Base-by-base conservation (phyloP, 257 asterid genomes). In the Penstemon newberryi region DNA sequence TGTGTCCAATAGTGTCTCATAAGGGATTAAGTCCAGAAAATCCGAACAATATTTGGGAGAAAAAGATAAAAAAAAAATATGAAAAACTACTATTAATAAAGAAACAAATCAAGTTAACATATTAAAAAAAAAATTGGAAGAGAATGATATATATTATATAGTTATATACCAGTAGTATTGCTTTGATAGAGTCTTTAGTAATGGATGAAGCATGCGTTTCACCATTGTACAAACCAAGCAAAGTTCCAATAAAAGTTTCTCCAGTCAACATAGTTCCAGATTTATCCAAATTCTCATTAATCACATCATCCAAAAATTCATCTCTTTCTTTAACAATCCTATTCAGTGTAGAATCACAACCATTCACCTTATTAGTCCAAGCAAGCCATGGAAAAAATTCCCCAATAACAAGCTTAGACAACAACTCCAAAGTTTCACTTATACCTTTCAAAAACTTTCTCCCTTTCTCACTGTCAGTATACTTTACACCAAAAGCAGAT, bases 361-460 rank as follows among this genome's bases (percentile, higher is more conserved):
- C 80, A 3, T 25, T 70, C 19, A 74, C 8, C n/a, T 68, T 6
- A 45, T 70, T 61, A 10, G 75, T 63, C 78, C 83, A 79, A 25
- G 73, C 11, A 33, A 79, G 77, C 77, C 75, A 70, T 0, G 83
- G 80, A 6, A 79, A 6, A 25, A 46, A 75, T 1, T 75, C 80
- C 0, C 75, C 83, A 5, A 75, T 0, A 2, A 57, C 37, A 52
- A 73, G 10, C 3, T 50, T 70, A 0, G 10, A n/a, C 40, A 74
- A 6, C 65, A 78, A 12, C 38, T 13, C 72, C 40, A 47, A 41
- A 9, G 5, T 3, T 25, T 73, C 82, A 4, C 45, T 60, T 2
- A 67, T 1, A 2, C 1, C 3, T 0, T 67, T 49, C 36, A 74
- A 11, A 9, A 74, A 40, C 37, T 44, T 49, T 52, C 61, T 55